Conservation (phyloP, 345 rosid species). For the Citrus maxima region DNA sequence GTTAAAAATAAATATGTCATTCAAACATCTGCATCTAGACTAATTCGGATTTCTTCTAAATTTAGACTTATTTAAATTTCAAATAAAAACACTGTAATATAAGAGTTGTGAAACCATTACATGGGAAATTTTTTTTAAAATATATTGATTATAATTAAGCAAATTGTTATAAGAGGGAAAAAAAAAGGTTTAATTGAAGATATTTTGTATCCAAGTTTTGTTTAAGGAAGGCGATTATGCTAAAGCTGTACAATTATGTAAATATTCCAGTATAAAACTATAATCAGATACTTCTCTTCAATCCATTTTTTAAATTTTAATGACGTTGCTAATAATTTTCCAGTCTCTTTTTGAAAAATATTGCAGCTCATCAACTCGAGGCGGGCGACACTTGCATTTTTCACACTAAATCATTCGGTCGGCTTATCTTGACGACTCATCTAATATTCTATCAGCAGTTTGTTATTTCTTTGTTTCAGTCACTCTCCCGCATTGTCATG, state of each 20-base stretch:
- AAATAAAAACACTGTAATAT: too few relatives aligned
- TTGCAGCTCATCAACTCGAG: not conserved
- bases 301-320: not conserved
- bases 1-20: too few relatives aligned
- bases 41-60: too few relatives aligned
- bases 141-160: too few relatives aligned
- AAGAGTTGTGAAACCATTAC: too few relatives aligned
- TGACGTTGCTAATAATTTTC: not conserved
- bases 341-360: too few relatives aligned
- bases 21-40: too few relatives aligned
- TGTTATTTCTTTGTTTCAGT: not conserved
- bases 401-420: not conserved
- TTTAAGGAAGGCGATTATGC: not conserved
- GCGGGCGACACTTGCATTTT: not conserved
- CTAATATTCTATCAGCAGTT: not conserved
- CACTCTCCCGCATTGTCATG: not conserved
- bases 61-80: too few relatives aligned
- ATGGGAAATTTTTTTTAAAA: too few relatives aligned
- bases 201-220: not conserved
- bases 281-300: not conserved
- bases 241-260: not conserved
- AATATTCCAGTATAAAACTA: too few relatives aligned
- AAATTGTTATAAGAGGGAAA: too few relatives aligned
- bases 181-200: not conserved
- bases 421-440: too few relatives aligned